phyloP scores from a whole-genome alignment of 1,139 yeast species.

The Protomyces inouyei region DNA sequence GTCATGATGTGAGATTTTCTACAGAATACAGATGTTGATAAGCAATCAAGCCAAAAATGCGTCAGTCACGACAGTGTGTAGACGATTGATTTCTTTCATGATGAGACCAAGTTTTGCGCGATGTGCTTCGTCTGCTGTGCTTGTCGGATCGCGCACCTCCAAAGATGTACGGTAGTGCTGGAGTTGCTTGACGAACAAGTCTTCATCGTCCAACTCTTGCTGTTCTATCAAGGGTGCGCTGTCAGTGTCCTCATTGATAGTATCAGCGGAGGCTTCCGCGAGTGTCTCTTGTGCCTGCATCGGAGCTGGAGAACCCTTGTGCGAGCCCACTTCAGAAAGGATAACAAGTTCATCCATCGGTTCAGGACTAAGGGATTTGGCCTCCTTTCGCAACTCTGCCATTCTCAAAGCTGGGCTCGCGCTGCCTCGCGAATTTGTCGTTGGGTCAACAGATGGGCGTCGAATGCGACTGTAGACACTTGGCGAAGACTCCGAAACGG shows the following conservation, averaged over 20 bases:
- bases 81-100: constrained; percentile 7
- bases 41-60: neutral
- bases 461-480: constrained; percentile 20
- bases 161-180: constrained; percentile 18
- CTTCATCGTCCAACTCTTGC: constrained; percentile 10
- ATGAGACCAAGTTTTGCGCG: constrained; percentile 6
- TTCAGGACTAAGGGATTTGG: neutral
- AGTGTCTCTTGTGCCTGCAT: neutral
- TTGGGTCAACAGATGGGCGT: neutral
- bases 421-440: too few species aligned
- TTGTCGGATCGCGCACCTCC: constrained; percentile 1
- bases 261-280: neutral
- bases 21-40: too few species aligned
- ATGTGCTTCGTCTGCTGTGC: neutral
- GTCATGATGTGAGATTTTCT: too few species aligned
- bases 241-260: neutral
- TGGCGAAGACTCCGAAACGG: constrained; percentile 14
- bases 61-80: neutral
- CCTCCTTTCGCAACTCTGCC: neutral
- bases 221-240: neutral
- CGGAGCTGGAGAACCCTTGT: neutral
- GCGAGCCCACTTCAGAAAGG: neutral
- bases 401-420: neutral
- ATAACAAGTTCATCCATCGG: neutral
- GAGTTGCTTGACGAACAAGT: constrained; percentile 18